Base-by-base conservation (phyloP, 805 yeast species). In the Hermanozyma aechmeae region DNA sequence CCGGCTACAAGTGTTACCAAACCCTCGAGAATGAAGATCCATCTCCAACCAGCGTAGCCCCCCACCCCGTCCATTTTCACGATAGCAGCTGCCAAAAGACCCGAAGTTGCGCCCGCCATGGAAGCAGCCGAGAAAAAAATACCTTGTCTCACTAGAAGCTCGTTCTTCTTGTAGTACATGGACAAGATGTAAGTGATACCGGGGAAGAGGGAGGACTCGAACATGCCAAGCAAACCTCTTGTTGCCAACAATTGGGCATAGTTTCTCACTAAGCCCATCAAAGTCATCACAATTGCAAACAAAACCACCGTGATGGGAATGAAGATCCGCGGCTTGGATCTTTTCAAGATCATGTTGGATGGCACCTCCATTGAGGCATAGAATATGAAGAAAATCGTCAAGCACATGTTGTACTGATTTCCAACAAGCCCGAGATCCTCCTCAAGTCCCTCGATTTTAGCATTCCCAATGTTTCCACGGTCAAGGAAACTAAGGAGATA, bases 21-120 rank as follows among this genome's bases (percentile, higher is more conserved):
- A 10, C 73, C 73, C 45, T 67, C 72, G 27, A 66, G 50, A 24
- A 68, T 42, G 39, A 67, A 66, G 31, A 68, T 46, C 27, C 61
- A 61, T 36, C 65, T 65, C 73, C 73, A 68, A 3, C 73, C 73
- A 11, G 56, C 43, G 20, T 67, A 46, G 11, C 39, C 37, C 15
- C 53, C 42, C 26, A 30, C 26, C 4, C 44, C 38, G 27, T 56
- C 40, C 31, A 65, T 63, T 39, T 65, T 71, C 40, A 65, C 64
- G 18, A 34, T 43, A 2, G 53, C 57, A 27, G 37, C 50, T 11
- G 62, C 44, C 23, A 59, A 40, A 12, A 59, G 44, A 12, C 66
- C 65, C 7, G 58, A 49, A 26, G 58, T 58, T 5, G 66, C 63
- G 32, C 56, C 55, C 15, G 56, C 56, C 30, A 51, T 49, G 3